Evolutionary conservation across 176 grass and related monocot species (phyloP).

Genomic region (Luzula sylvatica): DNA sequence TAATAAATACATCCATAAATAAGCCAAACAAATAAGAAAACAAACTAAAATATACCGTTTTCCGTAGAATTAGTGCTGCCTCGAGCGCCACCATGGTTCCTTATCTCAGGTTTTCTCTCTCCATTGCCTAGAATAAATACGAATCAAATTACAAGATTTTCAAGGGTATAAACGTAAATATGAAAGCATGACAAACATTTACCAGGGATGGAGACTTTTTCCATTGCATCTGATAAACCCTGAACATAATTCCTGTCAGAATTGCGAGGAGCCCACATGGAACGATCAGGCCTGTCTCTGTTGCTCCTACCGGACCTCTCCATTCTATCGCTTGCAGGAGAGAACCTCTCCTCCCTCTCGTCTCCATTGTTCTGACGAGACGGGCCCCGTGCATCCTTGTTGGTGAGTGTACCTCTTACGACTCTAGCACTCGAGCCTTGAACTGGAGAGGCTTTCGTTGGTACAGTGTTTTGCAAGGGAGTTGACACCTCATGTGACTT

Average conservation of each 20-base stretch:
- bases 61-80: conserved; percentile 32
- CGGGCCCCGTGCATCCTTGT: conserved; percentile 48
- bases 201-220: conserved; percentile 40
- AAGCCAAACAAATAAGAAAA: background rate
- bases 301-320: conserved; percentile 68
- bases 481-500: conserved; percentile 42
- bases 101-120: conserved; percentile 66
- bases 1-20: too few relatives aligned
- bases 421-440: conserved; percentile 55
- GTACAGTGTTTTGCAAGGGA: conserved; percentile 29
- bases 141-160: background rate
- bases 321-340: conserved; percentile 43
- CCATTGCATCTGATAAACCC: conserved; percentile 29
- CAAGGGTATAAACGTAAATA: background rate
- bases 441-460: conserved; percentile 28
- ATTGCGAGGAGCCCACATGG: conserved; percentile 75
- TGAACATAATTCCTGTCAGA: conserved; percentile 55
- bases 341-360: conserved; percentile 69
- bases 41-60: conserved; percentile 45
- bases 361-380: conserved; percentile 44
- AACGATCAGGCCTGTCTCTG: conserved; percentile 83
- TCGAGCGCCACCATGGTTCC: conserved; percentile 41
- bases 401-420: conserved; percentile 64
- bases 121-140: conserved; percentile 32
- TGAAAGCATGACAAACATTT: conserved; percentile 4